These are phyloP conservation scores for Xylaria sp. DNA, from an alignment of 2,329 filamentous ascomycete genomes.

Conservation along the genomic window DNA sequence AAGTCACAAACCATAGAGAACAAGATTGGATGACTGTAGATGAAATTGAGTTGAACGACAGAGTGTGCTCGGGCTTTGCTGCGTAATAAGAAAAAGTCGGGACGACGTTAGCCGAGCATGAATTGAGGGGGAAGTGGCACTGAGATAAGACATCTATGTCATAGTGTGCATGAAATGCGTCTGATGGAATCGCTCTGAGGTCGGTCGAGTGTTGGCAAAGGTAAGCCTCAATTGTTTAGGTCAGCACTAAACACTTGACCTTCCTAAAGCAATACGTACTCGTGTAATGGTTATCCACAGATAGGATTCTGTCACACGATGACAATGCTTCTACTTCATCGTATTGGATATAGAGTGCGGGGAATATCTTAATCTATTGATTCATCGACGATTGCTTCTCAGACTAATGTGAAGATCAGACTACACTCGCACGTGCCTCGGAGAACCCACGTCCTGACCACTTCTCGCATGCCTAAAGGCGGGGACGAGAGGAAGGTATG, in stretches of 20 bases:
- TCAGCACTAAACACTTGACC: constrained; percentile 30
- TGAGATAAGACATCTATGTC: constrained; percentile 10
- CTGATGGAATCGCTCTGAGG: constrained; percentile 14
- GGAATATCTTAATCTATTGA: constrained; percentile 15
- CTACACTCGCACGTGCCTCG: not conserved
- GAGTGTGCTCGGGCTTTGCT: not conserved
- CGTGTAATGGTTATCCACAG: constrained; percentile 12
- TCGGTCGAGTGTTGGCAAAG: not conserved
- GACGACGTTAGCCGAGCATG: not conserved
- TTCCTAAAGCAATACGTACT: constrained; percentile 31
- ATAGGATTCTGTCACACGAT: constrained; percentile 2
- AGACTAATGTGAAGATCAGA: not conserved
- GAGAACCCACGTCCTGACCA: not conserved
- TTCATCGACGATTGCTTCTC: not conserved
- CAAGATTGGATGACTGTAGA: not conserved
- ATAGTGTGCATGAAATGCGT: not conserved
- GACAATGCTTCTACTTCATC: constrained; percentile 8
- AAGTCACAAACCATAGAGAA: not conserved
- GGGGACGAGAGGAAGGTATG: not conserved
- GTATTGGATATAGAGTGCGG: constrained; percentile 29
- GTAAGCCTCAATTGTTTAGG: not conserved
- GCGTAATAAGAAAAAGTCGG: constrained; percentile 16
- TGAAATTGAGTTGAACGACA: not conserved
- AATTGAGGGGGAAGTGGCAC: not conserved
- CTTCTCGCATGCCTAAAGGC: not conserved